phyloP scores from a whole-genome alignment of 495 filamentous ascomycete genomes.

The Aspergillus panamensis region DNA sequence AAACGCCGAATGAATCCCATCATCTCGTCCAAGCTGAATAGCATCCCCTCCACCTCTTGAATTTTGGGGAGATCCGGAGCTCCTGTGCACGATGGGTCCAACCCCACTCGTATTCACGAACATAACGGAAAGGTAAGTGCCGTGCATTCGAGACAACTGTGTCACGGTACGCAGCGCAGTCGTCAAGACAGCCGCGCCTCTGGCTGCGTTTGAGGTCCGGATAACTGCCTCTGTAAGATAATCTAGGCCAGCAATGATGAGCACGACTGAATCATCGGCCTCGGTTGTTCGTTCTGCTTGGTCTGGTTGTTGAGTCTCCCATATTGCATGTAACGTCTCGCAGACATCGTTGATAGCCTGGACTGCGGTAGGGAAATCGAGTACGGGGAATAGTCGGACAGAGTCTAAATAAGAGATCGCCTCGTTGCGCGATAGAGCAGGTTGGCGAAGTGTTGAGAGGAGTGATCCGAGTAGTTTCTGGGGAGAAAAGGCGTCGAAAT shows the following conservation, averaged over 20 bases:
- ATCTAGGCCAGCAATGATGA: slow-evolving; percentile 43
- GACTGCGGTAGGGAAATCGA: slow-evolving; percentile 32
- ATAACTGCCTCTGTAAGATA: slow-evolving; percentile 38
- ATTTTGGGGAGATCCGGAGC: neutral
- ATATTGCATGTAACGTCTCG: slow-evolving; percentile 23
- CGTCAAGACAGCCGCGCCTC: slow-evolving; percentile 37
- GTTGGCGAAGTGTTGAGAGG: slow-evolving; percentile 14
- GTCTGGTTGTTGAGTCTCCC: slow-evolving; percentile 12
- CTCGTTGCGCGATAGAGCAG: slow-evolving; percentile 27
- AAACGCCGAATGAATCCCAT: slow-evolving; percentile 37
- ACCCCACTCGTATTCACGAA: slow-evolving; percentile 41
- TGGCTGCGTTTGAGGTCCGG: slow-evolving; percentile 39
- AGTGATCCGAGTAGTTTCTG: slow-evolving; percentile 57
- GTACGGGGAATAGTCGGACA: slow-evolving; percentile 40
- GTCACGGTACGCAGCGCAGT: slow-evolving; percentile 35
- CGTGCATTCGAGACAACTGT: slow-evolving; percentile 29
- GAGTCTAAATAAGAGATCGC: slow-evolving; percentile 37
- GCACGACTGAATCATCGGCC: slow-evolving; percentile 8
- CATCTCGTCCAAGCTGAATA: slow-evolving; percentile 15
- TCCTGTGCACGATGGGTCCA: slow-evolving; percentile 18
- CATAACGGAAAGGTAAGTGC: slow-evolving; percentile 32
- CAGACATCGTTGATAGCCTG: slow-evolving; percentile 37
- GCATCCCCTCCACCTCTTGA: neutral
- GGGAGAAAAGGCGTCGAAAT: slow-evolving; percentile 76
- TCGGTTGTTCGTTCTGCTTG: neutral